A percentile compares a stretch with the other conserved stretches of the same genome.
phyloP scores from a whole-genome alignment of 2,329 filamentous ascomycete species.

The Gremmenia infestans region DNA sequence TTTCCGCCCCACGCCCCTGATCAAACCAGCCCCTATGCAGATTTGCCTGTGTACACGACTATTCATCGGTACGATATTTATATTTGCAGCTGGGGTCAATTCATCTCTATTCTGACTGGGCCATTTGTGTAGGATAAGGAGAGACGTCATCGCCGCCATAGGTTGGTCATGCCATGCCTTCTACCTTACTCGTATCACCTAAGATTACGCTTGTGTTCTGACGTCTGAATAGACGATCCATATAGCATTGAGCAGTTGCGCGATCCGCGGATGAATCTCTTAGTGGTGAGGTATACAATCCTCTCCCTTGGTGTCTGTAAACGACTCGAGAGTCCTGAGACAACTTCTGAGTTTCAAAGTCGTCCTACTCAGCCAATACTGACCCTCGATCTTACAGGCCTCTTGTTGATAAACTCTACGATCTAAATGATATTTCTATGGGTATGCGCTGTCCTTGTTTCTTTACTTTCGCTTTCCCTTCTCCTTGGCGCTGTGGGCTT shows the following conservation, averaged over 20 bases:
- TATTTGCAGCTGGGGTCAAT: neutral
- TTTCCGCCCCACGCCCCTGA: slow-evolving; percentile 23
- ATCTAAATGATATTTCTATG: slow-evolving; percentile 73
- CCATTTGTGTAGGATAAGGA: slow-evolving; percentile 42
- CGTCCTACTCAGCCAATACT: too few relatives aligned
- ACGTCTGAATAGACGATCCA: slow-evolving; percentile 45
- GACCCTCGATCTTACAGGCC: slow-evolving; percentile 44
- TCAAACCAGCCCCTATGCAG: slow-evolving; percentile 22
- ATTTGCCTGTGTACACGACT: slow-evolving; percentile 69
- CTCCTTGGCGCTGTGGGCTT: neutral
- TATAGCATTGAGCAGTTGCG: slow-evolving; percentile 72
- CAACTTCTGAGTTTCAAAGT: too few relatives aligned
- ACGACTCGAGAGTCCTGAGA: too few relatives aligned
- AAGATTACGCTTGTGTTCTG: neutral
- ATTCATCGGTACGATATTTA: slow-evolving; percentile 55
- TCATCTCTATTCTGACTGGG: neutral
- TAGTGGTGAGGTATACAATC: slow-evolving; percentile 48
- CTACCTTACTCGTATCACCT: neutral
- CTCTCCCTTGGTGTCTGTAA: too few relatives aligned
- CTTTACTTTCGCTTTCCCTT: neutral
- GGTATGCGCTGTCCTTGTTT: slow-evolving; percentile 39
- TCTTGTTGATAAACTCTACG: slow-evolving; percentile 77
- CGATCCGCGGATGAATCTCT: slow-evolving; percentile 69
- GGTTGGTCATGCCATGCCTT: slow-evolving; percentile 51
- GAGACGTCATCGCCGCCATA: slow-evolving; percentile 58